Conservation (phyloP, 1,139 yeast genomes). For the Taphrina populina region DNA sequence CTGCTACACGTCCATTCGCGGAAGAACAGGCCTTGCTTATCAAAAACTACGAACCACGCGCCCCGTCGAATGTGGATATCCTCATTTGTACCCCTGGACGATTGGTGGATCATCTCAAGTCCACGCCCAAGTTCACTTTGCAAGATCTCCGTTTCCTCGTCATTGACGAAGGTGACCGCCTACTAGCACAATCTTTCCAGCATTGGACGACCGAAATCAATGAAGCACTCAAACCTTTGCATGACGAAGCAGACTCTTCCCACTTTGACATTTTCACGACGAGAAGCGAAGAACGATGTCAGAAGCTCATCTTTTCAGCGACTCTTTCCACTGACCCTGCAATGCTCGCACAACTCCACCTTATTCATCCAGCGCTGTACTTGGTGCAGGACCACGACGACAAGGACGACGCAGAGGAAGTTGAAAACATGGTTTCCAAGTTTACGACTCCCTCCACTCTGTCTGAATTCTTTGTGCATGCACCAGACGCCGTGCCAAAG, state of each 20-base stretch:
- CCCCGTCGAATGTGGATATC: constrained; percentile 61
- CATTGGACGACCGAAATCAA: constrained; percentile 72
- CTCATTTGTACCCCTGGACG: constrained; percentile 89
- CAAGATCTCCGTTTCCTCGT: constrained; percentile 64
- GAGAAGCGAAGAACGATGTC: constrained; percentile 39
- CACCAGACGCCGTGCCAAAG: constrained; percentile 47
- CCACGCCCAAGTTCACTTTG: constrained; percentile 43
- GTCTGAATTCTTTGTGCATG: constrained; percentile 37
- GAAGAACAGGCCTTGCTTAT: constrained; percentile 61
- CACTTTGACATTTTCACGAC: constrained; percentile 18
- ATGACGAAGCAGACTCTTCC: constrained; percentile 5
- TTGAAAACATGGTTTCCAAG: constrained; percentile 50
- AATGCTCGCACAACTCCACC: constrained; percentile 66
- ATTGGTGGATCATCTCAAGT: constrained; percentile 76
- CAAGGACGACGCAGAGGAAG: constrained; percentile 20
- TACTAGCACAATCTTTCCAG: constrained; percentile 86
- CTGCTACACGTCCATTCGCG: constrained; percentile 59
- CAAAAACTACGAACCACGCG: constrained; percentile 39
- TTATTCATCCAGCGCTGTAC: constrained; percentile 67
- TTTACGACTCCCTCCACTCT: constrained; percentile 46
- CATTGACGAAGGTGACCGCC: constrained; percentile 91
- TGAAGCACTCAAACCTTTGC: constrained; percentile 26
- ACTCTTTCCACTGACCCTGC: constrained; percentile 93
- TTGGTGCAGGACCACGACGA: constrained; percentile 53
- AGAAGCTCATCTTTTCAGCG: constrained; percentile 83